Evolutionary conservation across 495 filamentous ascomycete species (phyloP), one percentile per base, ranked within the genome.

Genomic region (Hypoxylon fragiforme): DNA sequence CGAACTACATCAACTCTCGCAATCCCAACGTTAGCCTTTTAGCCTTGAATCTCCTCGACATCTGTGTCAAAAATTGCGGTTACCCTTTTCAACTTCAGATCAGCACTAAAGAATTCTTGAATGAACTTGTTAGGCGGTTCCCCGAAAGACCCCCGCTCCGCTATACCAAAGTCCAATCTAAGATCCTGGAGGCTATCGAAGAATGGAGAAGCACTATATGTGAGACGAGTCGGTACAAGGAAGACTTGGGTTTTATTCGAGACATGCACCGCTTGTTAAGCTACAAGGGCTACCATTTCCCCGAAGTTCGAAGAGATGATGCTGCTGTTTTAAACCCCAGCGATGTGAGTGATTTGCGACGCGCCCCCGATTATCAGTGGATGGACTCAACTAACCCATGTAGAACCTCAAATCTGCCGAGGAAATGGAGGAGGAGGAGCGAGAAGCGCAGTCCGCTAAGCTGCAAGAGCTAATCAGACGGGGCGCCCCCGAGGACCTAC

Each of bases 31-130:
- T 98, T 51, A 85, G 91, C 42, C 75, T 97, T 62, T 80, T 97
- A 34, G 95, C 94, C 46, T 80, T 98, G 67, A 75, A 87, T 81
- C 85, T 98, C 44, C 87, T 98, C 65, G 94, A 98, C 67, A 97
- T 97, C 40, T 97, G 92, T 70, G 94, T 97, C 69, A 98, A 98
- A 75, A 98, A 98, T 72, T 98, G 94, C 83, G 94, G 94, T 62
- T 98, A 98, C 73, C 91, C 95, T 13, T 98, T 98, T 72, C 94
- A 98, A 55, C 85, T 98, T 31, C 94, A 98, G 73, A 97, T 98
- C 70, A 90, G 87, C 69, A 97, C 94, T 49, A 98, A 98, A 70
- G 94, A 98, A 62, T 97, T 98, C 64, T 82, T 98, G 49, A 98
- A 97, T 77, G 94, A 98, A 79, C 86, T 98, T 56, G 94, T 98